A percentile compares a stretch with the other conserved stretches of the same genome.
Evolutionary conservation across 345 rosid genomes (phyloP).

Genomic region (Hypericum perforatum): DNA sequence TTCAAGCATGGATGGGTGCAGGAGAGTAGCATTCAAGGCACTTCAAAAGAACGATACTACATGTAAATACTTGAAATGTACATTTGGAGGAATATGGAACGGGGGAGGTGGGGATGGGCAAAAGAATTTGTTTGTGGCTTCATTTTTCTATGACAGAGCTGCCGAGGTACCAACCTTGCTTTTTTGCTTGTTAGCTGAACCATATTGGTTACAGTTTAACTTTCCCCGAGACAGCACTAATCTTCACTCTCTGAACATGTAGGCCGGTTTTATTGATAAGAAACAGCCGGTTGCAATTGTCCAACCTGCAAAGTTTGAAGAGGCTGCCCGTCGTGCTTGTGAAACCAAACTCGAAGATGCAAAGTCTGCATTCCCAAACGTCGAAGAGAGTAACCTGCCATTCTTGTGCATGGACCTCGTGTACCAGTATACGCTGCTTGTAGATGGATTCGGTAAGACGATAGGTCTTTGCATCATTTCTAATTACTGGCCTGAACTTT

Average conservation of each 20-base stretch:
- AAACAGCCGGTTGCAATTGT: conserved; percentile 64
- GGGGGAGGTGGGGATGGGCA: conserved; percentile 99
- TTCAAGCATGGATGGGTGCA: conserved; percentile 63
- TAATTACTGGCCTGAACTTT: background rate
- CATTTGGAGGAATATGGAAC: conserved; percentile 95
- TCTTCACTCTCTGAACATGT: conserved; percentile 6
- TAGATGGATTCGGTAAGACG: conserved; percentile 76
- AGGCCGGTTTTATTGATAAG: conserved; percentile 74
- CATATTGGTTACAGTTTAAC: background rate
- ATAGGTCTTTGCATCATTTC: background rate
- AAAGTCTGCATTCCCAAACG: conserved; percentile 35
- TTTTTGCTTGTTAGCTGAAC: conserved; percentile 6
- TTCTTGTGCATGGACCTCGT: conserved; percentile 93
- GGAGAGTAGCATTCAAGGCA: conserved; percentile 55
- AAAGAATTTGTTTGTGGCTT: conserved; percentile 81
- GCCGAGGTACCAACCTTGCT: conserved; percentile 54
- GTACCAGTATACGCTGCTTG: conserved; percentile 69
- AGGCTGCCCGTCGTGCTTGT: conserved; percentile 85
- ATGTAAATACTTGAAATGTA: conserved; percentile 82
- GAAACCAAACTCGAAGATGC: conserved; percentile 56
- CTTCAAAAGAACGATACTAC: conserved; percentile 74
- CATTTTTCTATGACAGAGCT: conserved; percentile 94
- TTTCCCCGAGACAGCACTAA: background rate
- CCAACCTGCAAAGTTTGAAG: conserved; percentile 58
- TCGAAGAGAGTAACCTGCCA: conserved; percentile 49